Base-by-base conservation (phyloP, 2,329 filamentous ascomycete species). In the Scedosporium boydii region DNA sequence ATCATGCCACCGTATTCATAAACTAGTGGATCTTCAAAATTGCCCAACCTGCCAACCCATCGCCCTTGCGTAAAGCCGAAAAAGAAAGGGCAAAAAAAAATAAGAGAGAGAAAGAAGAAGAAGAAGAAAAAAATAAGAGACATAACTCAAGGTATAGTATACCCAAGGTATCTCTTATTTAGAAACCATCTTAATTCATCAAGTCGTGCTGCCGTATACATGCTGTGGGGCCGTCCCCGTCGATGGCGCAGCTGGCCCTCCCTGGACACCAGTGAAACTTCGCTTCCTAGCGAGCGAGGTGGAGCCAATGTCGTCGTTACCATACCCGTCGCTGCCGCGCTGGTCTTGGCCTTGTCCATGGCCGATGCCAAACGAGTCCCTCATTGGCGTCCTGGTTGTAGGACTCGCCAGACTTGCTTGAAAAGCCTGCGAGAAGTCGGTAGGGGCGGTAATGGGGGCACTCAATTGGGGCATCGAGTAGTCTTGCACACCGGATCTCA, bases 401-500 rank as follows among this genome's bases (percentile, higher is more conserved):
- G 74, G 72, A 61, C 67, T 71, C 3, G 70, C 66, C 69, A 79
- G 71, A 68, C 70, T 76, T 6, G 75, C 75, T 46, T 80, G 77
- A 63, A 81, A 75, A 4, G 78, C 76, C 63, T 79, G 77, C 2
- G 76, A 74, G 66, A 84, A 84, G 61, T 85, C 82, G 60, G 77
- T 77, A 0, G 82, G 73, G 3, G 81, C 77, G 3, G 78, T 77
- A 63, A 83, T 82, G 1, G 81, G 81, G 2, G 82, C 80, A 67
- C 78, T 82, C 73, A 84, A 75, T 67, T 84, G 82, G 2, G 81
- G 76, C 68, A 82, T 78, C 12, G 77, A 77, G 69, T 82, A 83
- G 61, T 83, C 80, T 21, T 71, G 72, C 34, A 74, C 71, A 12
- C 70, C 68, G 64, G 71, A 64, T 63, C 73, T 69, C 59, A 73